phyloP scores from a whole-genome alignment of 2,329 filamentous ascomycete genomes.

The Exophiala spinifera region DNA sequence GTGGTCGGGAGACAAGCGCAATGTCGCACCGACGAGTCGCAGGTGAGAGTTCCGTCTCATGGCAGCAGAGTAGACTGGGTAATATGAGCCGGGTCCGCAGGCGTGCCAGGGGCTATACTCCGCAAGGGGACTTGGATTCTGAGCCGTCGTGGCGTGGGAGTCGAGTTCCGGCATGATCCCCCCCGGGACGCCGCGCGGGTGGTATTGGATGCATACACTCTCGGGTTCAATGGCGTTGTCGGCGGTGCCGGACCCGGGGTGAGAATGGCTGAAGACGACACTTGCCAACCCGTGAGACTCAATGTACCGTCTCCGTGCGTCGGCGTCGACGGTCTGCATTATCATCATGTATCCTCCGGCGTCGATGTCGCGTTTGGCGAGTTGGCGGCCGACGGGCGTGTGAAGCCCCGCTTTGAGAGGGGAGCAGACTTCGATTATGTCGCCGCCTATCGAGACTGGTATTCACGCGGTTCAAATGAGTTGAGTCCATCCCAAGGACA shows the following conservation, averaged over 20 bases:
- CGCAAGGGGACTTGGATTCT: conserved; percentile 39
- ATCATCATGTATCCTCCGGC: conserved; percentile 50
- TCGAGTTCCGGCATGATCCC: conserved; percentile 47
- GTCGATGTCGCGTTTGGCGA: conserved; percentile 43
- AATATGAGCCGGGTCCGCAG: conserved; percentile 35
- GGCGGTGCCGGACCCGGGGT: conserved; percentile 3
- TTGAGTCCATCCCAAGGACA: too few relatives aligned
- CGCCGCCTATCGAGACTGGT: conserved; percentile 45
- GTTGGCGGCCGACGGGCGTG: conserved; percentile 43
- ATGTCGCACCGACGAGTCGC: conserved; percentile 35
- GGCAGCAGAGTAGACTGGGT: conserved; percentile 34
- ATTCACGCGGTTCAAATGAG: too few relatives aligned
- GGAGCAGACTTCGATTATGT: conserved; percentile 42
- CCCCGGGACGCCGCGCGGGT: conserved; percentile 41
- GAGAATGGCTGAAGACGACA: conserved; percentile 38
- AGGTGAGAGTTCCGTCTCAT: conserved; percentile 41
- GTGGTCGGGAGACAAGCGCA: conserved; percentile 40
- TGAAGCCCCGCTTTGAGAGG: conserved; percentile 32
- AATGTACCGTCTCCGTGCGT: conserved; percentile 37
- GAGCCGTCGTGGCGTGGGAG: conserved; percentile 33
- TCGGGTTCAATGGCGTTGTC: conserved; percentile 23
- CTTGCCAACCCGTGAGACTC: conserved; percentile 36
- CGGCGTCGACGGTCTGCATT: conserved; percentile 46
- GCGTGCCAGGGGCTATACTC: conserved; percentile 47
- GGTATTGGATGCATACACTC: conserved; percentile 41